Evolutionary conservation across 768 basidiomycete species (phyloP).

Genomic region (Pisolithus tinctorius): DNA sequence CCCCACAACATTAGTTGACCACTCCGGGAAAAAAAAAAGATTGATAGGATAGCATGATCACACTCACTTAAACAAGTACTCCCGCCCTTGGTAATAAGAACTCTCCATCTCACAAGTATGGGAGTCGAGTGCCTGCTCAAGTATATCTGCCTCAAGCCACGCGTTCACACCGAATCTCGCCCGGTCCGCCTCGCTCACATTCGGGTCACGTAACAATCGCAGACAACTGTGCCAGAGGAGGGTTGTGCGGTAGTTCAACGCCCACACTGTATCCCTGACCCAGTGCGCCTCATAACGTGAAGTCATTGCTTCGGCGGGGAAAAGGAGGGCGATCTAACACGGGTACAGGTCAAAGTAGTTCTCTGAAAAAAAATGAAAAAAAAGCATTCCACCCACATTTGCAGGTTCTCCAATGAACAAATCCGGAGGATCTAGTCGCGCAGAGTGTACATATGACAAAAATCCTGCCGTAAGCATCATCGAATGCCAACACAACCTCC

Average conservation of each 20-base stretch:
- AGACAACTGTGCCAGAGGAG: constrained; percentile 71
- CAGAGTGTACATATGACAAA: constrained; percentile 50
- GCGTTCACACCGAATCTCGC: constrained; percentile 59
- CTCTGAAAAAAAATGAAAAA: constrained; percentile 1
- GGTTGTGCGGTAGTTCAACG: constrained; percentile 62
- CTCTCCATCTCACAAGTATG: constrained; percentile 67
- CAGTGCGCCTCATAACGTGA: constrained; percentile 28
- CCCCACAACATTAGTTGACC: constrained; percentile 2
- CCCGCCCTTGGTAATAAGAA: constrained; percentile 63
- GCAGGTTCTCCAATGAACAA: constrained; percentile 57
- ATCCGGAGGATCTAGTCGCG: constrained; percentile 33
- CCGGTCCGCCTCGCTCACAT: constrained; percentile 41
- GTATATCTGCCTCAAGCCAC: constrained; percentile 63
- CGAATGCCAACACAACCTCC: constrained; percentile 69
- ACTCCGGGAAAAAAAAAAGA: neutral
- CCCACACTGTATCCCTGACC: constrained; percentile 67
- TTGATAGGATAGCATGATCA: constrained; percentile 20
- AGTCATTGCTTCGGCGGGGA: constrained; percentile 61
- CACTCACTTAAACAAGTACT: constrained; percentile 72
- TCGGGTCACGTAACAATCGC: constrained; percentile 43
- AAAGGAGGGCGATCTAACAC: constrained; percentile 60
- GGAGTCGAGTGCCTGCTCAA: constrained; percentile 54
- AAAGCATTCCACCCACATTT: constrained; percentile 45
- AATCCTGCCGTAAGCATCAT: constrained; percentile 59
- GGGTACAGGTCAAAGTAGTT: neutral